Conservation (phyloP, 1,284 basidiomycete species). For the Somion occarium region DNA sequence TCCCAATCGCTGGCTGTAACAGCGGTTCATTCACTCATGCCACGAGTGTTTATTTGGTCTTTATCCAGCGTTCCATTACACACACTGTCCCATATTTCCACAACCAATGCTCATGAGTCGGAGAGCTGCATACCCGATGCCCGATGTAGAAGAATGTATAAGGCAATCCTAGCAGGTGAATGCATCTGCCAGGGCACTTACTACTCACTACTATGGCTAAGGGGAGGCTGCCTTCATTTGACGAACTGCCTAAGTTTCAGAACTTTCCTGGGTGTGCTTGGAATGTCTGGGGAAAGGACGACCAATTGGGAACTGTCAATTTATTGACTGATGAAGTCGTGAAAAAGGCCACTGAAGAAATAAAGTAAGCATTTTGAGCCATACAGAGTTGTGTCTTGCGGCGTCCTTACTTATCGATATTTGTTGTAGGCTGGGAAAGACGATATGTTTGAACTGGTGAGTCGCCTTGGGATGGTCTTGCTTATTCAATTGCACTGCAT, state of each 20-base stretch:
- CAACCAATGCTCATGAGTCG: no score
- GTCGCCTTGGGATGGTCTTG: slow-evolving; percentile 18
- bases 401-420: neutral
- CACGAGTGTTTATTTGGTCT: no score
- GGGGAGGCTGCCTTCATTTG: slow-evolving; percentile 48
- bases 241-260: slow-evolving; percentile 57
- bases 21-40: no score
- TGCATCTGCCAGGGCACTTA: no score
- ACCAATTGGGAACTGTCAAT: slow-evolving; percentile 70
- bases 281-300: slow-evolving; percentile 66
- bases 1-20: no score
- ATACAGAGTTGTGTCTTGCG: neutral
- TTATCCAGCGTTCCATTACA: no score
- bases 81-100: no score
- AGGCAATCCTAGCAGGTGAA: no score
- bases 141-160: no score
- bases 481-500: slow-evolving; percentile 4
- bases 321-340: slow-evolving; percentile 65
- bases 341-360: slow-evolving; percentile 53
- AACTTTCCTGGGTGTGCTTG: slow-evolving; percentile 63
- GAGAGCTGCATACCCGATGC: no score
- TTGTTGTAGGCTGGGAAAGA: slow-evolving; percentile 44
- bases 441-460: slow-evolving; percentile 60
- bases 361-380: slow-evolving; percentile 40
- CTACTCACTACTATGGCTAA: no score